Conservation (phyloP, 768 basidiomycete genomes). For the Hygrocybe punicea region DNA sequence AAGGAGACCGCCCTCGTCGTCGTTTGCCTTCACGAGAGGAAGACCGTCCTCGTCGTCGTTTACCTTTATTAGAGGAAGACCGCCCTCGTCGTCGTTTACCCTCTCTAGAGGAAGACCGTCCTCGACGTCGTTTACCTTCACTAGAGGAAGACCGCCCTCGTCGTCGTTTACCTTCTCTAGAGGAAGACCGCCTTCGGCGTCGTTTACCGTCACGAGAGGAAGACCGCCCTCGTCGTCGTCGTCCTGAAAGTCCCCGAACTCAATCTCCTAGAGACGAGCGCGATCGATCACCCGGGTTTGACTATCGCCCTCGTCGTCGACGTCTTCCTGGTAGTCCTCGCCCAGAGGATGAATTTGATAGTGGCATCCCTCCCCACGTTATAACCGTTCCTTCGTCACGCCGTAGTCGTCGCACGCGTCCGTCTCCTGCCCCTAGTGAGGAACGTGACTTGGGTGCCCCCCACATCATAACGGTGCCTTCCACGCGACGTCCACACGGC, state of each 20-base stretch:
- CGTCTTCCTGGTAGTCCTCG: background rate
- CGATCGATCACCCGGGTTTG: background rate
- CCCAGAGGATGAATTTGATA: background rate
- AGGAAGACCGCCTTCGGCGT: background rate
- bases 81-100: background rate
- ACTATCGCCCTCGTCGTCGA: background rate
- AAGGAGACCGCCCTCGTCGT: constrained; percentile 10
- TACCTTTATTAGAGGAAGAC: background rate
- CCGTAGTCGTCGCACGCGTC: no score
- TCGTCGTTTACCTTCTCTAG: background rate
- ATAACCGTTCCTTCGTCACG: background rate
- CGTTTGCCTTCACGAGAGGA: background rate
- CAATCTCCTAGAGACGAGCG: constrained; percentile 4
- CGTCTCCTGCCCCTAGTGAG: background rate
- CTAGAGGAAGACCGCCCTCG: background rate
- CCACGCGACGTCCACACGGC: constrained; percentile 10
- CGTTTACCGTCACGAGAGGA: background rate
- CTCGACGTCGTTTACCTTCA: background rate
- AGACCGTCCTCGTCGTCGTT: no score
- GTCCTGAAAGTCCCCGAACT: constrained; percentile 10
- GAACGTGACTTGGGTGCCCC: background rate
- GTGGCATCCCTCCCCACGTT: background rate
- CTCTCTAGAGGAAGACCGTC: no score
- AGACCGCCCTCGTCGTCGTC: constrained; percentile 8
- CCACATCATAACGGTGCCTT: constrained; percentile 14